Evolutionary conservation across 768 basidiomycete genomes (phyloP).

Genomic region (Postia placenta): DNA sequence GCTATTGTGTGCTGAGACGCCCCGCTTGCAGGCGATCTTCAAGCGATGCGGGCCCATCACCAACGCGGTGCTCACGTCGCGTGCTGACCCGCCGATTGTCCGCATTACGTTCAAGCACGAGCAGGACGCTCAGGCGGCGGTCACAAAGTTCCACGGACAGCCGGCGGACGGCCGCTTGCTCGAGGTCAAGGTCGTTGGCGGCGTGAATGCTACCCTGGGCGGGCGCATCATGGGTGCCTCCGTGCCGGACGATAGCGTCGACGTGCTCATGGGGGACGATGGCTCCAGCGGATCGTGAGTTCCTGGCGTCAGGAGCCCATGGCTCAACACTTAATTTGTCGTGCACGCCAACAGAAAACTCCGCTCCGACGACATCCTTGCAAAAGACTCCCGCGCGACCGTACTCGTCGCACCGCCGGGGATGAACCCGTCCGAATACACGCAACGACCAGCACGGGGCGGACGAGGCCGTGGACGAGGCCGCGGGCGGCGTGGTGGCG

Average conservation of each 20-base stretch:
- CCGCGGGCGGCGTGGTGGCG: conserved; percentile 29
- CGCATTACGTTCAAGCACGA: conserved; percentile 68
- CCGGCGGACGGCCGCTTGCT: conserved; percentile 78
- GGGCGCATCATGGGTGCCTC: conserved; percentile 50
- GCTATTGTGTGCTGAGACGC: not conserved
- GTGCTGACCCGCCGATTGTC: conserved; percentile 43
- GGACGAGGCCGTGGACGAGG: conserved; percentile 26
- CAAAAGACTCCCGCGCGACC: conserved; percentile 58
- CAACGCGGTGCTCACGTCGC: conserved; percentile 27
- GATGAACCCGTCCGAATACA: conserved; percentile 47
- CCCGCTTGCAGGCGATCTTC: conserved; percentile 56
- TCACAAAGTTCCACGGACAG: conserved; percentile 72
- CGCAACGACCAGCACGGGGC: conserved; percentile 24
- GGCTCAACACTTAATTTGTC: not conserved
- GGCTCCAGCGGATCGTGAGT: conserved; percentile 52
- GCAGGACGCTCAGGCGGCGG: conserved; percentile 56
- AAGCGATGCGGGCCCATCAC: conserved; percentile 69
- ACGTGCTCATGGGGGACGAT: conserved; percentile 49
- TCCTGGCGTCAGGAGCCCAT: too few relatives aligned
- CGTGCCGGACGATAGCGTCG: conserved; percentile 35
- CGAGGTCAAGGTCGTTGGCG: conserved; percentile 58
- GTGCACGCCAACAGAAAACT: conserved; percentile 52
- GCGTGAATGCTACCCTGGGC: conserved; percentile 45
- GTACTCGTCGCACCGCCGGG: conserved; percentile 68
- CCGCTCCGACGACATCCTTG: conserved; percentile 73